A percentile compares a stretch with the other conserved stretches of the same genome.
phyloP scores from a whole-genome alignment of 768 basidiomycete species.

The Leccinellum rugosiceps region DNA sequence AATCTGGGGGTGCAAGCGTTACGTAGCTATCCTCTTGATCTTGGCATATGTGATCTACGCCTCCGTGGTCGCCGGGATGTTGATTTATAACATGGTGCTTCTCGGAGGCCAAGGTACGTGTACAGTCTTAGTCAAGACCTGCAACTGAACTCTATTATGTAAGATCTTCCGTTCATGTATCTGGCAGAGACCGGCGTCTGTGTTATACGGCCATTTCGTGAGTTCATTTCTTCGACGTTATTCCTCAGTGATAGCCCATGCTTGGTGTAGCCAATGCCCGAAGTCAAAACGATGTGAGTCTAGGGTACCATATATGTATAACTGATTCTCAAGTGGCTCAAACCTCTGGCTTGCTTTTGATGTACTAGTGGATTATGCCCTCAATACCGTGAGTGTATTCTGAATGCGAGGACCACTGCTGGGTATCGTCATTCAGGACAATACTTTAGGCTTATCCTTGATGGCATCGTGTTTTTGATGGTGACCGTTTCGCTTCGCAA shows the following conservation, averaged over 20 bases:
- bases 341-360: not conserved
- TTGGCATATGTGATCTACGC: not conserved
- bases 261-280: not conserved
- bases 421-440: not conserved
- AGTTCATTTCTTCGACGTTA: not conserved
- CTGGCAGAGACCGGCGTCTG: not conserved
- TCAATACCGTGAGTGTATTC: not conserved
- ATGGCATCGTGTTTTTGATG: not conserved
- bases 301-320: not conserved
- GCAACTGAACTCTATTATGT: not conserved
- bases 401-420: not conserved
- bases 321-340: not conserved
- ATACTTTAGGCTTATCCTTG: not conserved
- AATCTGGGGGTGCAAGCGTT: conserved; percentile 9
- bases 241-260: not conserved
- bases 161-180: not conserved
- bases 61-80: not conserved
- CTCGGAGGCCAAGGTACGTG: not conserved
- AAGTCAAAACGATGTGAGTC: not conserved
- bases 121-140: not conserved
- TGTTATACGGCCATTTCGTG: not conserved
- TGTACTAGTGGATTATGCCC: not conserved
- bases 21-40: not conserved
- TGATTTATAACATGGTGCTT: not conserved
- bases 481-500: not conserved